Evolutionary conservation across 2,329 filamentous ascomycete species (phyloP).

Genomic region (Aureobasidium namibiae): DNA sequence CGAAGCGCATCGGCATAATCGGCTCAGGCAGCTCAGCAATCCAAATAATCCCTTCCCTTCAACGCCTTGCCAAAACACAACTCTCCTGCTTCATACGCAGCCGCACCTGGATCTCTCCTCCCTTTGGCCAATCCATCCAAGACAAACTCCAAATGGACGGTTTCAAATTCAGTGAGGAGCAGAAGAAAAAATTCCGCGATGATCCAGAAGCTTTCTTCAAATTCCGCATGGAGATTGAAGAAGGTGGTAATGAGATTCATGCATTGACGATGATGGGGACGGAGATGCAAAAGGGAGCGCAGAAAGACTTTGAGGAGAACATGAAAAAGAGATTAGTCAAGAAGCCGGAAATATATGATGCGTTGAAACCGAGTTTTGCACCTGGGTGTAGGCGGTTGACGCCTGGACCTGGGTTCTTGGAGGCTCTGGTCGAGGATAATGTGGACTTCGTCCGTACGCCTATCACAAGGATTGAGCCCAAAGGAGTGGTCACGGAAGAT

Average conservation of each 20-base stretch:
- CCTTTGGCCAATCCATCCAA: slow-evolving; percentile 21
- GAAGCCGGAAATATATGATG: slow-evolving; percentile 33
- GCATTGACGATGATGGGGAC: slow-evolving; percentile 27
- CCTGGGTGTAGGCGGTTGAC: slow-evolving; percentile 43
- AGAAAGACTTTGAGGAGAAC: slow-evolving; percentile 30
- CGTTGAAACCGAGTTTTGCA: slow-evolving; percentile 34
- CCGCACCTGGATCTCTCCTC: slow-evolving; percentile 43
- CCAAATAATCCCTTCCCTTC: slow-evolving; percentile 31
- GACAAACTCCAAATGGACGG: slow-evolving; percentile 28
- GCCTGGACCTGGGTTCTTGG: slow-evolving; percentile 45
- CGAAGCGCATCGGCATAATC: slow-evolving; percentile 20
- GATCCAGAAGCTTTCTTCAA: slow-evolving; percentile 34
- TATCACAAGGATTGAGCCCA: slow-evolving; percentile 31
- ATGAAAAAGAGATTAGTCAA: slow-evolving; percentile 33
- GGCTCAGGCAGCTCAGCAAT: slow-evolving; percentile 28
- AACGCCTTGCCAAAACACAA: slow-evolving; percentile 31
- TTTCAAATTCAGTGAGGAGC: slow-evolving; percentile 17
- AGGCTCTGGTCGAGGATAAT: slow-evolving; percentile 40
- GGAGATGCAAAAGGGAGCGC: slow-evolving; percentile 29
- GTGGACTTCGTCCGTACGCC: slow-evolving; percentile 35
- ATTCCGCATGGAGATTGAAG: slow-evolving; percentile 36
- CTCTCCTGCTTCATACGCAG: slow-evolving; percentile 44
- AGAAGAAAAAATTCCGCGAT: slow-evolving; percentile 27
- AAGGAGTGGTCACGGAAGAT: slow-evolving; percentile 34
- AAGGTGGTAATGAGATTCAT: slow-evolving; percentile 18